phyloP scores from a whole-genome alignment of 108 stramenopile genomes.

The Skeletonema marinoi region DNA sequence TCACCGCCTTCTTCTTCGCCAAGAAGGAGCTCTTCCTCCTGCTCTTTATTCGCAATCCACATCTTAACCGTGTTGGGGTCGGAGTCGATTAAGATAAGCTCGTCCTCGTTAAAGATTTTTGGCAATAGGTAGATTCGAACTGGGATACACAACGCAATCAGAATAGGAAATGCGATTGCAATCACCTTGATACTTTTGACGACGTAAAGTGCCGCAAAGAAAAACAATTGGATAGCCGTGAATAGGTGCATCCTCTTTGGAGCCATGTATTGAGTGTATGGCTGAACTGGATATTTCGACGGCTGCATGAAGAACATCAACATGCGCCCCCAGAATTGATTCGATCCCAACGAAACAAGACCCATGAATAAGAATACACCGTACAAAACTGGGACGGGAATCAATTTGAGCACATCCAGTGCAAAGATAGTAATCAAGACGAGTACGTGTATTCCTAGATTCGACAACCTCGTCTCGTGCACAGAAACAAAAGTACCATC shows the following conservation, averaged over 20 bases:
- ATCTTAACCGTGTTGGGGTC: conserved; percentile 3
- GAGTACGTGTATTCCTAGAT: conserved; percentile 16
- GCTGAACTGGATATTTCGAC: conserved; percentile 22
- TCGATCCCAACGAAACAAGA: conserved; percentile 26
- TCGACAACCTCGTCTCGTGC: conserved; percentile 25
- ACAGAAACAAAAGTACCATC: conserved; percentile 18
- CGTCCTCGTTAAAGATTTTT: conserved; percentile 48
- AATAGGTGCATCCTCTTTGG: conserved; percentile 36
- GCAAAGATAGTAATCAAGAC: conserved; percentile 27
- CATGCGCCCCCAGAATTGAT: conserved; percentile 59
- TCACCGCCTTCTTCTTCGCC: not conserved
- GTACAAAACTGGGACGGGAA: conserved; percentile 32
- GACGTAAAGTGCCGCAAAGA: conserved; percentile 46
- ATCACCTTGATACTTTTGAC: conserved; percentile 49
- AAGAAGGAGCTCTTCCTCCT: not conserved
- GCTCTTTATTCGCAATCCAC: conserved; percentile 5
- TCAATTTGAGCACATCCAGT: conserved; percentile 29
- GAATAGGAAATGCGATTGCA: conserved; percentile 54
- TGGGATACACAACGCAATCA: conserved; percentile 56
- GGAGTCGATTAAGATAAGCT: conserved; percentile 49
- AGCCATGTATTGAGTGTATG: conserved; percentile 41
- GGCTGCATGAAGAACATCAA: conserved; percentile 60
- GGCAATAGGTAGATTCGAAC: conserved; percentile 46
- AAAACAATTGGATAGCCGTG: conserved; percentile 46
- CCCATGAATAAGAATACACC: conserved; percentile 42